Evolutionary conservation across 1,284 basidiomycete species (phyloP).

Genomic region (Tranzscheliella williamsii): DNA sequence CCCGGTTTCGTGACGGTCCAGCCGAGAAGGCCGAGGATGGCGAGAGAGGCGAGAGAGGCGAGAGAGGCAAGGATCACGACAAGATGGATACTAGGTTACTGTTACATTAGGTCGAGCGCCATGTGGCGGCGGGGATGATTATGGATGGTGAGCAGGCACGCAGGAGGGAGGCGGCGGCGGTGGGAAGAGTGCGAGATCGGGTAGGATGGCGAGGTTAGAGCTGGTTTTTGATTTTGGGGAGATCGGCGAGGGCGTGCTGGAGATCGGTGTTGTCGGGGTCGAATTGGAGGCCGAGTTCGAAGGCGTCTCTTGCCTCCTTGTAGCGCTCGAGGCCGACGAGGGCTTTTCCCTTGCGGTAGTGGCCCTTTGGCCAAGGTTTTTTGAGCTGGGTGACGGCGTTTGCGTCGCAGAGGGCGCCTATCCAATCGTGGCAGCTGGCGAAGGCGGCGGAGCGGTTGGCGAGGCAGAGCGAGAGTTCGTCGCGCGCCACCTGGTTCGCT

Average conservation of each 20-base stretch:
- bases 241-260: constrained; percentile 13
- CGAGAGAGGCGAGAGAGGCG: too few species aligned
- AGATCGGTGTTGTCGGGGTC: constrained; percentile 73
- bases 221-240: constrained; percentile 28
- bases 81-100: too few species aligned
- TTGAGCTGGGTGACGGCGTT: constrained; percentile 84
- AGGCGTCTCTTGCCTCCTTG: constrained; percentile 79
- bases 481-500: constrained; percentile 75
- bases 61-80: too few species aligned
- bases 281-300: constrained; percentile 81
- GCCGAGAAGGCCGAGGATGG: too few species aligned
- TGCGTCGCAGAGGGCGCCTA: constrained; percentile 84
- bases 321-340: constrained; percentile 74
- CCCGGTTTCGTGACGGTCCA: too few species aligned
- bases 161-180: too few species aligned
- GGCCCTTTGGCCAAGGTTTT: constrained; percentile 89
- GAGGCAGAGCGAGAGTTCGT: constrained; percentile 83
- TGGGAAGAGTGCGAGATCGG: too few species aligned
- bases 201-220: too few species aligned
- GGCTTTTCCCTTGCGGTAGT: constrained; percentile 89
- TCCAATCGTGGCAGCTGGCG: constrained; percentile 74
- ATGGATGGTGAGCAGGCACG: too few species aligned
- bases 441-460: constrained; percentile 90
- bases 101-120: too few species aligned
- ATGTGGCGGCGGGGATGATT: too few species aligned